Evolutionary conservation across 208 protist genomes (phyloP).

Genomic region (Acanthamoeba healyi): DNA sequence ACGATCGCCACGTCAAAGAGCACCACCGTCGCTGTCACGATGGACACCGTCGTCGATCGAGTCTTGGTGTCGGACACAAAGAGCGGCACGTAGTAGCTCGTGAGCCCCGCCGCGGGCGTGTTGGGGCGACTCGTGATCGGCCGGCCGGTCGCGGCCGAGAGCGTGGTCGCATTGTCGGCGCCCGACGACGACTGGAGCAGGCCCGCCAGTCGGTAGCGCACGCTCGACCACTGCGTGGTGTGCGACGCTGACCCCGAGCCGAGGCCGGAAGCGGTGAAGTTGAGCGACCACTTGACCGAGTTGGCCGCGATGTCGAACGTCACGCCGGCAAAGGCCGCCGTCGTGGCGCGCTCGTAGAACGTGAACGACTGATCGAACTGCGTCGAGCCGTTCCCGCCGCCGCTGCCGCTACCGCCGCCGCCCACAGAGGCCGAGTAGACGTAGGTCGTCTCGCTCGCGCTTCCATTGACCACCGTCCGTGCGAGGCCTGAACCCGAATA

Average conservation of each 20-base stretch:
- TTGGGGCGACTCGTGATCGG: not conserved
- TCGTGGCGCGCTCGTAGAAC: not conserved
- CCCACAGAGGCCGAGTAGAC: not conserved
- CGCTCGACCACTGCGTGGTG: not conserved
- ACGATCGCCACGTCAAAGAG: not conserved
- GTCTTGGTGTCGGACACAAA: not conserved
- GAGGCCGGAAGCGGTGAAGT: no score
- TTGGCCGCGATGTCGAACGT: not conserved
- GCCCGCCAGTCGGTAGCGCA: not conserved
- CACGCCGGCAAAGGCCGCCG: not conserved
- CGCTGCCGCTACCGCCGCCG: not conserved
- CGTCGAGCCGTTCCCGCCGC: not conserved
- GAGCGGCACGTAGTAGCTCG: constrained; percentile 6
- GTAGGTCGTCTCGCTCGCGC: not conserved
- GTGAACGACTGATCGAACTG: not conserved
- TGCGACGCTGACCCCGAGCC: no score
- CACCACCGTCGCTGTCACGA: not conserved
- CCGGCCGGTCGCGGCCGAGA: not conserved
- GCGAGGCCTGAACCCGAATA: not conserved
- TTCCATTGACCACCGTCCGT: not conserved
- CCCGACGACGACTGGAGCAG: not conserved
- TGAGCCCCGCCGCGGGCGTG: not conserved
- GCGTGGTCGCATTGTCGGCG: not conserved
- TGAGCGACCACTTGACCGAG: constrained; percentile 5
- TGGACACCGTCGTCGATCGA: not conserved